phyloP scores from a whole-genome alignment of 495 filamentous ascomycete species.

The Aspergillus hancockii region DNA sequence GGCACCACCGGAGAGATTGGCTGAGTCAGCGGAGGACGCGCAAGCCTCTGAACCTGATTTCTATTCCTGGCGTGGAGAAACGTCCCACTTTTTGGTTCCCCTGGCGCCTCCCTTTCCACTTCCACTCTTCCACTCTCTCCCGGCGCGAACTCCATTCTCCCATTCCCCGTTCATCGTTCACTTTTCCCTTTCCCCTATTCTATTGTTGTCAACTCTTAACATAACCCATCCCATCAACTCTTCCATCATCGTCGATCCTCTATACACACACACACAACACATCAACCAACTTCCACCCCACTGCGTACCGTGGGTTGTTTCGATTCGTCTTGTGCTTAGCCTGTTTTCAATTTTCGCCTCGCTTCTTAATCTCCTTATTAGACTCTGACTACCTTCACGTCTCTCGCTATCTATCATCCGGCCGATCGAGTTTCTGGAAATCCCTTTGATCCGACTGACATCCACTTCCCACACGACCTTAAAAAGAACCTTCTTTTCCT shows the following conservation, averaged over 20 bases:
- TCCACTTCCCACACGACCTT: neutral
- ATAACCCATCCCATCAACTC: neutral
- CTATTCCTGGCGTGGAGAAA: conserved; percentile 32
- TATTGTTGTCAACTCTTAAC: conserved; percentile 7
- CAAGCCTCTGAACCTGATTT: conserved; percentile 35
- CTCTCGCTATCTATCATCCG: neutral
- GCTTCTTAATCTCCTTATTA: neutral
- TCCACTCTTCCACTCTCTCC: conserved; percentile 4
- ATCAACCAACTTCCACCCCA: neutral
- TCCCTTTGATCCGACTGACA: neutral
- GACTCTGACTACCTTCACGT: neutral
- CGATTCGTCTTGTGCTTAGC: conserved; percentile 4
- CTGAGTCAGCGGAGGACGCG: conserved; percentile 45
- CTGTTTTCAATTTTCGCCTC: neutral
- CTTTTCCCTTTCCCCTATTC: conserved; percentile 3
- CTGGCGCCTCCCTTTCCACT: conserved; percentile 13
- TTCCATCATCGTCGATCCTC: conserved; percentile 1
- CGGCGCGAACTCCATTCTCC: conserved; percentile 6
- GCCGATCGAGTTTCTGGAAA: neutral
- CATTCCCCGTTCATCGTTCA: no score
- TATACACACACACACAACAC: neutral
- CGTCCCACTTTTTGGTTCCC: conserved; percentile 14
- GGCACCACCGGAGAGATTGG: conserved; percentile 17
- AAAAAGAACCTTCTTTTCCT: neutral
- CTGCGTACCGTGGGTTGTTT: neutral